Evolutionary conservation across 805 yeast genomes (phyloP), one percentile per base, ranked within the genome.

Genomic region (Spathaspora sp.): DNA sequence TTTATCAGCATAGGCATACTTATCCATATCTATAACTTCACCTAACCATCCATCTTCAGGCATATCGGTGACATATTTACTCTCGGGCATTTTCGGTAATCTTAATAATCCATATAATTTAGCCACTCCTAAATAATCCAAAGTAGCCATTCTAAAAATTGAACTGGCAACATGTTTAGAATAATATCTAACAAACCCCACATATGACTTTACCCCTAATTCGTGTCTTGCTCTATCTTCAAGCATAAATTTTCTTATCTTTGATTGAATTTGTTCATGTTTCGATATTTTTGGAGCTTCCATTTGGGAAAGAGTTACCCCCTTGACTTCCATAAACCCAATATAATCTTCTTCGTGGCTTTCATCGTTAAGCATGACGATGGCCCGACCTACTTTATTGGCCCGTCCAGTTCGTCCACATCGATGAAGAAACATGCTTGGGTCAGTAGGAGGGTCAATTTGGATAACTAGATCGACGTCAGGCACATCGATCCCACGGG

Each of bases 391-490:
- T 4, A 77, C 76, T 54, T 83, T 82, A 53, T 93, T 92, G 0
- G 97, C 97, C 55, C 99, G 75, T 0, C 96, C 99, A 0, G 99
- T 90, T 62, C 99, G 79, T 19, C 99, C 99, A 68, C 93, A 88
- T 64, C 99, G 79, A 66, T 94, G 99, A 43, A 93, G 77, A 62
- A 93, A 94, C 63, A 90, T 82, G 62, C 87, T 96, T 0, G 97
- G 89, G 58, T 92, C 97, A 0, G 90, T 83, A 1, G 99, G 99
- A 1, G 98, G 96, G 57, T 94, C 98, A 20, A 93, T 59, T 64
- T 94, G 99, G n/a, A 94, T 72, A 2, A 93, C 98, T 23, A 92
- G 69, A 62, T 94, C 98, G 9, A 94, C 97, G 49, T 92, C 94
- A 0, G 97, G 96, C 28, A 94, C 86, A 72, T 94, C 99, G 19